Percentiles rank a stretch among this genome's conserved stretches.
Conservation (phyloP, 2,329 filamentous ascomycete species). For the Ascochyta rabiei region DNA sequence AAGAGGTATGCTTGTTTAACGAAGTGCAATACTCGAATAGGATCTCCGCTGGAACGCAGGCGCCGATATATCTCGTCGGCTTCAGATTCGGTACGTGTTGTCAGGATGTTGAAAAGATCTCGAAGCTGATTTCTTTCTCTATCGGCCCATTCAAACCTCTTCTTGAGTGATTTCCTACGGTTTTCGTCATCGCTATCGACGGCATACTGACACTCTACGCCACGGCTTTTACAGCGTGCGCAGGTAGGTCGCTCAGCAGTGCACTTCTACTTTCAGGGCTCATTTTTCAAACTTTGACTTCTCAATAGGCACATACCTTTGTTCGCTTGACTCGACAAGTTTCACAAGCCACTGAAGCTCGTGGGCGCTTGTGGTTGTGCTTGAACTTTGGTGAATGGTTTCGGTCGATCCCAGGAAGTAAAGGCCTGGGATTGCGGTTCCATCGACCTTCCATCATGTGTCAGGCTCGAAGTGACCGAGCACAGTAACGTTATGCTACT, state of each 20-base stretch:
- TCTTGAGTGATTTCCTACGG: neutral
- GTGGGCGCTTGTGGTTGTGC: neutral
- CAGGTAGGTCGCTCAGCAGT: neutral
- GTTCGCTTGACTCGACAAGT: neutral
- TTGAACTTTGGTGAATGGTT: neutral
- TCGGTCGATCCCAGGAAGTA: neutral
- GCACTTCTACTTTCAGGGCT: neutral
- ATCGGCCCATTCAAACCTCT: neutral
- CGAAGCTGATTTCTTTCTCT: neutral
- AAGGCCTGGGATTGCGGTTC: neutral
- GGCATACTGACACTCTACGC: neutral
- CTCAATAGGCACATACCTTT: neutral
- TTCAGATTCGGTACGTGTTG: neutral
- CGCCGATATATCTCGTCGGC: neutral
- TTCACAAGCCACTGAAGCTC: neutral
- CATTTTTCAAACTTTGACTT: neutral
- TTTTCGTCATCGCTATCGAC: neutral
- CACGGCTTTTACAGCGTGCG: neutral
- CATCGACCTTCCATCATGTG: neutral
- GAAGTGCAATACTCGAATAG: neutral
- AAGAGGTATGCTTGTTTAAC: neutral
- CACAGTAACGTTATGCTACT: neutral
- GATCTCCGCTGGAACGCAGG: neutral
- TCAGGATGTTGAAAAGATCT: neutral
- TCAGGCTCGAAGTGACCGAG: no score